phyloP scores from a whole-genome alignment of 2,329 filamentous ascomycete genomes.

The Ascochyta clinopodiicola region DNA sequence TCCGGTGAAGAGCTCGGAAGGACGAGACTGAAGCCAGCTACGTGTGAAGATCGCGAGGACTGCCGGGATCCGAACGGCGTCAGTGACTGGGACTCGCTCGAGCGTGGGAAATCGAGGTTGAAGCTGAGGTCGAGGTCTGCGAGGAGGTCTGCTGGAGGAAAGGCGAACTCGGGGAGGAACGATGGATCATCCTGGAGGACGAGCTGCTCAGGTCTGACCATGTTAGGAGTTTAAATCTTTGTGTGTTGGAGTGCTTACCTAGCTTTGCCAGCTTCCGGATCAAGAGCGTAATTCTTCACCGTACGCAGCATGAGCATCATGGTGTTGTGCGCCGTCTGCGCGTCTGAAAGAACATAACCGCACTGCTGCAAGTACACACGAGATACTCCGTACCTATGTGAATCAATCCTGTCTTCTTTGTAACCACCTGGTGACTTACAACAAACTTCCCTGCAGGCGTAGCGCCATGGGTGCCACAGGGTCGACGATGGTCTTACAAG shows the following conservation, averaged over 20 bases:
- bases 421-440: conserved; percentile 55
- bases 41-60: conserved; percentile 30
- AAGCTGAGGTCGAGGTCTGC: conserved; percentile 51
- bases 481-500: conserved; percentile 85
- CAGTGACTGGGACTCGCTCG: conserved; percentile 48
- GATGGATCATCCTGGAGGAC: conserved; percentile 81
- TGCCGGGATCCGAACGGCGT: conserved; percentile 43
- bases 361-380: conserved; percentile 89
- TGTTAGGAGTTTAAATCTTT: conserved; percentile 14
- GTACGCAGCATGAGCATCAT: conserved; percentile 72
- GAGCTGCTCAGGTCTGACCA: conserved; percentile 73
- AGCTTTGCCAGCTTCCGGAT: conserved; percentile 73
- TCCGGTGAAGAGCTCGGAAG: conserved; percentile 58
- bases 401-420: conserved; percentile 17
- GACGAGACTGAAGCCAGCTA: conserved; percentile 43
- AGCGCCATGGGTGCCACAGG: conserved; percentile 88
- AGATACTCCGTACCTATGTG: conserved; percentile 69
- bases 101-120: conserved; percentile 43
- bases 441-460: conserved; percentile 84
- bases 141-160: conserved; percentile 66
- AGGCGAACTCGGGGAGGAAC: conserved; percentile 72
- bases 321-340: conserved; percentile 74
- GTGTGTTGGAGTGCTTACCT: conserved; percentile 60
- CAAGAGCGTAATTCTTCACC: conserved; percentile 66
- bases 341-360: conserved; percentile 81